A percentile compares a stretch with the other conserved stretches of the same genome.
These are phyloP conservation scores for Mycena alexandri DNA, from an alignment of 768 basidiomycete genomes.

Conservation along the genomic window DNA sequence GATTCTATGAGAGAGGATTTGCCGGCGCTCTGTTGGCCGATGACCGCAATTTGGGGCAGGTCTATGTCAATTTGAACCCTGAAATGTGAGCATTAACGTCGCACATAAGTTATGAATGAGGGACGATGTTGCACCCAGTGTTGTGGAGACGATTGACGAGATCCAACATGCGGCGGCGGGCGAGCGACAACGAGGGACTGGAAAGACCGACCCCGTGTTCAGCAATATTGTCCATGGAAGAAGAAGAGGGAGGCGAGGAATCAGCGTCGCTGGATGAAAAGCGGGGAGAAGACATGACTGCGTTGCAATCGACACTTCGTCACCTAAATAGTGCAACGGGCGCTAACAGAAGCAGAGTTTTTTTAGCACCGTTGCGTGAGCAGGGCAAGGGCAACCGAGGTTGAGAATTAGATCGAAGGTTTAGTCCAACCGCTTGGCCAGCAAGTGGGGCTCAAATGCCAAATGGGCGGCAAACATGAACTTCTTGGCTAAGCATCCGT, in stretches of 20 bases:
- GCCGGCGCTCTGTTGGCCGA: slow-evolving; percentile 80
- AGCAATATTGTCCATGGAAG: not conserved
- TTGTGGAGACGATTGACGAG: slow-evolving; percentile 69
- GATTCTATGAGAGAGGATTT: slow-evolving; percentile 85
- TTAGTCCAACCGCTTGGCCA: too few species aligned
- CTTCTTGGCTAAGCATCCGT: too few species aligned
- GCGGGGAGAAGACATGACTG: not conserved
- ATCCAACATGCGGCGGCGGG: slow-evolving; percentile 67
- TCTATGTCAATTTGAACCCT: slow-evolving; percentile 81
- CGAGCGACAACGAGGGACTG: slow-evolving; percentile 55
- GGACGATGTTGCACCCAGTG: slow-evolving; percentile 62
- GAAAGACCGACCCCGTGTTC: slow-evolving; percentile 64
- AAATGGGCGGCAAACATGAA: too few species aligned
- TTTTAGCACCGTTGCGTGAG: too few species aligned
- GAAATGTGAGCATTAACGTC: not conserved
- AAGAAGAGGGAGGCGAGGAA: slow-evolving; percentile 8
- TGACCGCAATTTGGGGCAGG: slow-evolving; percentile 79
- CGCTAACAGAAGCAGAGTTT: too few species aligned
- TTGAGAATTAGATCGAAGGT: too few species aligned
- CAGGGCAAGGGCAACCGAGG: too few species aligned
- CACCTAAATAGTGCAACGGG: not conserved
- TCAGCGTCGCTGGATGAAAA: not conserved
- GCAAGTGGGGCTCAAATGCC: too few species aligned
- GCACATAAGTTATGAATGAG: not conserved
- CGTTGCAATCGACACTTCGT: not conserved